Evolutionary conservation across 2,329 filamentous ascomycete genomes (phyloP), one percentile per base, ranked within the genome.

Genomic region (Penicillium sp.): DNA sequence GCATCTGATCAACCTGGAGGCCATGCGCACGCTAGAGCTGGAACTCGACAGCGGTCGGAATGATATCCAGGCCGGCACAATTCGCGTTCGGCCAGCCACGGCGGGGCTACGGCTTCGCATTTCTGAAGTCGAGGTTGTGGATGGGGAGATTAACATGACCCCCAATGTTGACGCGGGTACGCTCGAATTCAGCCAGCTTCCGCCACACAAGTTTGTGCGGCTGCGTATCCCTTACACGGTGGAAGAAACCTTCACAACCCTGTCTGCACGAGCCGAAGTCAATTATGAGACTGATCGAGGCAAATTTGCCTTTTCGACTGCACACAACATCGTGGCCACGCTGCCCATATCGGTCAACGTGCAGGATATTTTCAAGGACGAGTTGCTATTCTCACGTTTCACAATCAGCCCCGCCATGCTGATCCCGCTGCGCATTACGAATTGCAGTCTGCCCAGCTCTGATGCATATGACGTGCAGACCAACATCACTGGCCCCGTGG

Each of bases 291-390:
- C 90, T 0, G 80, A 86, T 0, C 78, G 85, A 2, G 89, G 88
- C 2, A 81, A 79, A 7, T 90, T 91, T 63, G 81, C 82, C 55
- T 89, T 88, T 70, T 83, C 86, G 16, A 85, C 83, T 16, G 81
- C 83, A 7, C 83, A 85, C 19, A 85, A 82, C 3, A 82, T 96
- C 19, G 84, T 88, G 2, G 89, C 95, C 1, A 84, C 89, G 1
- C 81, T 99, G 4, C 91, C 92, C 0, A 82, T 99, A 3, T 93
- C 94, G 3, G 95, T 99, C 62, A 98, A 98, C 65, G 95, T 99
- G 6, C 93, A 98, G 69, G 95, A 99, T 67, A 86, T 96, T 31
- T 98, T 98, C 80, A 96, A 96, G 72, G 87, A 91, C 62, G 79
- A 87, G 7, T 83, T 86, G 0, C 82, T 98, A 0, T 95, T 95